Evolutionary conservation across 257 asterid genomes (phyloP), one percentile per base, ranked within the genome.

Genomic region (Knoxia roxburghii): DNA sequence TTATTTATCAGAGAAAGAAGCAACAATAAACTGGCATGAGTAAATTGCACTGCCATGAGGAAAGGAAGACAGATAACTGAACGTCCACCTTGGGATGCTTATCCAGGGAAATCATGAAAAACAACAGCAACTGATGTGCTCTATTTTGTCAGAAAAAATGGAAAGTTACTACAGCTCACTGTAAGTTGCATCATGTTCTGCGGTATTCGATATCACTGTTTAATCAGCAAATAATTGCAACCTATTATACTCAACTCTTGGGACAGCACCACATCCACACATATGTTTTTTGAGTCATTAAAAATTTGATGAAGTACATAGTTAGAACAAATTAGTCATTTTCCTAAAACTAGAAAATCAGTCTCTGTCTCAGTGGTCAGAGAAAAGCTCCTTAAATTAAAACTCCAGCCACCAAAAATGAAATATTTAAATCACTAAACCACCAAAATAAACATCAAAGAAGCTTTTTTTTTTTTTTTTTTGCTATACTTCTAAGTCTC

Each of bases 31-130:
- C 69, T 87, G 20, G 76, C 79, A 26, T 91, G 98, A 97, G 79
- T 83, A 54, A 89, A 91, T 35, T 91, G 97, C 76, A 89, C 95
- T 24, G 83, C 92, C 26, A 76, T 87, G 86, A 83, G 80, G 71
- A 89, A 75, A 78, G 97, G 98, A 8, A 83, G 80, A 69, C 82
- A 69, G 26, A 86, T 89, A 17, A 76, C 77, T 33, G 81, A 78
- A n/a, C 97, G 98, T 48, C 88, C 89, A 13, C 97, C 98, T 7
- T 91, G 96, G 96, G 96, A 89, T 30, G 81, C 83, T 20, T 53
- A 72, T 49, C 85, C 82, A 0, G 91, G 88, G 55, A 85, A 70
- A 40, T 41, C 61, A 18, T 69, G 65, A 3, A 82, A 78, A 75
- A 95, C 83, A 60, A 82, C 79, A 63, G 76, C 68, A 29, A 88